Base-by-base conservation (phyloP, 352 stramenopile species). In the Thraustochytrium striatum region DNA sequence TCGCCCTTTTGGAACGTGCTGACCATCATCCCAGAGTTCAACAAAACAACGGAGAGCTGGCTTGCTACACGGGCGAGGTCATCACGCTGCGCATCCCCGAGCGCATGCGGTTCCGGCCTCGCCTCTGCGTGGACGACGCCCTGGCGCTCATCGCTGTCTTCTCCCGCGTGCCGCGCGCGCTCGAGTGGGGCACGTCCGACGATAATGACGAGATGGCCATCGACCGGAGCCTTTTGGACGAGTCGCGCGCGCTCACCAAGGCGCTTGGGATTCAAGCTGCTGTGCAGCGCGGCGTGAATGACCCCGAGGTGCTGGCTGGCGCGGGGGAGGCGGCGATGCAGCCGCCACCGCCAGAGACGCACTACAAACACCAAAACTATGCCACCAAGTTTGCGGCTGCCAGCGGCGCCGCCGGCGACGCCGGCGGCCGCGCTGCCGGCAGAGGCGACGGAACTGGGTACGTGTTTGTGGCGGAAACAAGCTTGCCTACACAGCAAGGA, bases 381-480 rank as follows among this genome's bases (percentile, higher is more conserved):
- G 44, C 44, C n/a, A n/a, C n/a, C n/a, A n/a, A n/a, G n/a, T n/a
- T n/a, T n/a, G n/a, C n/a, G n/a, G n/a, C n/a, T n/a, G n/a, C n/a
- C 39, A 47, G 5, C 39, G 39, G 5, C 5, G 13, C 39, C 39
- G 39, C 39, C 39, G 39, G 5, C 13, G 39, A 47, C 39, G 5
- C 13, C 5, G 39, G 5, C 5, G 39, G 5, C 39, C 5, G 5
- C 5, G 39, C 39, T 13, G 39, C 5, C 5, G 39, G 5, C 39
- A 13, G 5, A 5, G 39, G 39, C 39, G 13, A 47, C 16, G 9
- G 21, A 5, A 7, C 59, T 28, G 28, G 7, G 16, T 80, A 80
- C 33, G 16, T 82, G 25, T 96, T 94, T 75, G 86, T 96, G 36
- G 88, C 91, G 30, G 89, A 95, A 83, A 94, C 90, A 44, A 85